Evolutionary conservation across 305 asterid species (phyloP).

Genomic region (Solanum chacoense): DNA sequence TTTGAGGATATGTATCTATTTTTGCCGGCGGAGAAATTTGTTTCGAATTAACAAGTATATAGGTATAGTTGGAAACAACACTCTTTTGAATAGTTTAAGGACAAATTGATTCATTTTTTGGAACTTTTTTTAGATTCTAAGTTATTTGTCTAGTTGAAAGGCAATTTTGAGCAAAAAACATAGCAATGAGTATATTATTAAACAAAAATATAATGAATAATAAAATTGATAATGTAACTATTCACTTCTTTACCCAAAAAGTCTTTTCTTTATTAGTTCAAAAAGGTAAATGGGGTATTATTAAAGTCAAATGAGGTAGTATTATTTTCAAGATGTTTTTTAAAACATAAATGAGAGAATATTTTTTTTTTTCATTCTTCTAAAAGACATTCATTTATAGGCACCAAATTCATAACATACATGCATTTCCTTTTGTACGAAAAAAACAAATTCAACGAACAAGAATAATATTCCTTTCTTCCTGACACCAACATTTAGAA

Average conservation of each 20-base stretch:
- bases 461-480: background rate
- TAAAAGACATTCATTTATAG: background rate
- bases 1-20: background rate
- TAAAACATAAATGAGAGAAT: background rate
- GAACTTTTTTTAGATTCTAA: no score
- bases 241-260: background rate
- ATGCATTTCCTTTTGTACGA: background rate
- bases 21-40: background rate
- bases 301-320: background rate
- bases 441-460: background rate
- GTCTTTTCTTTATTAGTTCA: background rate
- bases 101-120: no score
- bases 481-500: background rate
- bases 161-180: background rate
- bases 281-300: background rate
- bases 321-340: background rate
- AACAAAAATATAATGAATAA: background rate
- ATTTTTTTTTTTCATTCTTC: background rate
- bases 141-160: background rate
- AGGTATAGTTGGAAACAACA: background rate
- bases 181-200: background rate
- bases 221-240: background rate
- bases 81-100: background rate
- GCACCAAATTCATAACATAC: background rate
- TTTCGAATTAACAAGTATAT: no score